Evolutionary conservation across 768 basidiomycete genomes (phyloP), one percentile per base, ranked within the genome.

Genomic region (Sporobolomyces pararoseus): DNA sequence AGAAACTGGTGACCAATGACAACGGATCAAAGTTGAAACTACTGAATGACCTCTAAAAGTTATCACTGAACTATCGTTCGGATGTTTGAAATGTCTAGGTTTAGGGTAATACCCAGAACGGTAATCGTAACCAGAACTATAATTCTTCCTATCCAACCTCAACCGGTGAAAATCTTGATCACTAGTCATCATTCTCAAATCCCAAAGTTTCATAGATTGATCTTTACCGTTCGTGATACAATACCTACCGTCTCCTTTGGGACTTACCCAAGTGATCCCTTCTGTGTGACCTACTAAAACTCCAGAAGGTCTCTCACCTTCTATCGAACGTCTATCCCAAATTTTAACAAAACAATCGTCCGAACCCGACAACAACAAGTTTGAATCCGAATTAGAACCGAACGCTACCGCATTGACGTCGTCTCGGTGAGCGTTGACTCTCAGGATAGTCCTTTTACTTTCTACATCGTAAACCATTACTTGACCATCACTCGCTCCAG

Each of bases 141-240:
- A 68, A 27, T 25, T 51, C 34, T 61, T 53, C 19, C 68, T 51
- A 35, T 67, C 66, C 27, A 74, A 64, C 29, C 69, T 55, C 4
- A 65, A 55, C 9, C 58, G 47, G 2, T 68, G 55, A 32, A 71
- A 71, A 32, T 68, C 61, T 44, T 14, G 5, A 17, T 68, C 61
- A n/a, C 31, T 42, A 34, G 63, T 65, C 73, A 71, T 71, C 69
- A 68, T 71, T 7, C 73, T 57, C 3, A 74, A 46, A 49, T 74
- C 70, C 63, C 66, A 74, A 17, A 74, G 54, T 65, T 71, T 71
- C 52, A 53, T 37, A 10, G 44, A 60, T 46, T 98, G 94, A 77
- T 98, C 94, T 80, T 98, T 98, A 35, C 92, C 92, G 76, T 98
- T 97, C 19, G 90, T 92, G 44, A 98, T 87, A 58, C 95, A 82